phyloP scores from a whole-genome alignment of 257 asterid genomes.

The Cordia subcordata region DNA sequence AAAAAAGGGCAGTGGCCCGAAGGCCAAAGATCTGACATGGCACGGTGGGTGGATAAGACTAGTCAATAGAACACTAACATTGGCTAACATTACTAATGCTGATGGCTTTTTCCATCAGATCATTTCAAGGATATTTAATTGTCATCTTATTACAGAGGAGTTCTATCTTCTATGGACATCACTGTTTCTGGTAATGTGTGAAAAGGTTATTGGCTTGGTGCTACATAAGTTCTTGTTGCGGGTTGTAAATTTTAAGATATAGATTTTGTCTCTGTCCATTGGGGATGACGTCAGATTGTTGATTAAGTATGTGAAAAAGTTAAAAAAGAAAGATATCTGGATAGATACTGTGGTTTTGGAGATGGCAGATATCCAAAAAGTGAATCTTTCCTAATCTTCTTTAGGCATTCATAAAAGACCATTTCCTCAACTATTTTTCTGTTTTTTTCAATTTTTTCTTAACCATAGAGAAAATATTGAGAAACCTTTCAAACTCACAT shows the following conservation, averaged over 20 bases:
- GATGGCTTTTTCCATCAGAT: conserved; percentile 10
- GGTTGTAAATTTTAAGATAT: neutral
- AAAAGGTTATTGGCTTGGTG: conserved; percentile 2
- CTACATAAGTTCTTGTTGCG: conserved; percentile 5
- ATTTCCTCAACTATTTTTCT: too few relatives aligned
- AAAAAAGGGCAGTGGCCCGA: conserved; percentile 10
- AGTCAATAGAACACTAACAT: too few relatives aligned
- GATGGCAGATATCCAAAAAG: neutral
- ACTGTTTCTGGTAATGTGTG: conserved; percentile 17
- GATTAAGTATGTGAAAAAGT: neutral
- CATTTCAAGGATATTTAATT: conserved; percentile 7
- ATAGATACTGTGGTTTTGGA: conserved; percentile 2
- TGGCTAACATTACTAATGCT: conserved; percentile 15
- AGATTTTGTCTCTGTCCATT: conserved; percentile 14
- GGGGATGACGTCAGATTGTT: neutral
- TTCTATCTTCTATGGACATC: conserved; percentile 15
- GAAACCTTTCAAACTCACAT: too few relatives aligned
- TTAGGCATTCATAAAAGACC: too few relatives aligned
- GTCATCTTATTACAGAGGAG: neutral
- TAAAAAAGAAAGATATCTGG: neutral
- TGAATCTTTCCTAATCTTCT: too few relatives aligned
- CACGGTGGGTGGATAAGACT: conserved; percentile 29
- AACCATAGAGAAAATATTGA: too few relatives aligned
- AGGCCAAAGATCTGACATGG: conserved; percentile 8
- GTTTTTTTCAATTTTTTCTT: too few relatives aligned